Conservation (phyloP, 2,329 filamentous ascomycete genomes). For the Alternaria incomplexa region DNA sequence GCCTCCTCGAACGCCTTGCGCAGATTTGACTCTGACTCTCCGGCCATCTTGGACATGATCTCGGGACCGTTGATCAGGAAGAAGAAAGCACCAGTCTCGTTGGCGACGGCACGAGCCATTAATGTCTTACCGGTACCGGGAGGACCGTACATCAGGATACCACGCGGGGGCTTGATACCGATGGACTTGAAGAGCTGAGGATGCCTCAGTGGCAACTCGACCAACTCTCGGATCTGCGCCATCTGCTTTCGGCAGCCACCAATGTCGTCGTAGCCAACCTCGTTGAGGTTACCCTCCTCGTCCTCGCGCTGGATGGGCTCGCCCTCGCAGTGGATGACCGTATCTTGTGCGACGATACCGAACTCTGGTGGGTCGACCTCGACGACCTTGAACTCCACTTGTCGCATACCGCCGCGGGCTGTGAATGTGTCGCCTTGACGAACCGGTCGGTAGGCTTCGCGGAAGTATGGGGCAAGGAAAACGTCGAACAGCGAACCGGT, state of each 20-base stretch:
- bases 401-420: slow-evolving; percentile 95
- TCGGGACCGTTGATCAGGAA: slow-evolving; percentile 99
- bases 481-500: slow-evolving; percentile 98
- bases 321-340: slow-evolving; percentile 98
- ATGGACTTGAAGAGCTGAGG: slow-evolving; percentile 99
- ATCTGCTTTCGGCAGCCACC: slow-evolving; percentile 99
- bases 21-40: slow-evolving; percentile 97
- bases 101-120: slow-evolving; percentile 98
- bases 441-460: slow-evolving; percentile 96
- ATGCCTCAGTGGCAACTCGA: slow-evolving; percentile 94
- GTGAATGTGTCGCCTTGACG: slow-evolving; percentile 98
- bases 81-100: slow-evolving; percentile 99
- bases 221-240: slow-evolving; percentile 98
- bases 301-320: slow-evolving; percentile 97
- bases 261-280: slow-evolving; percentile 99
- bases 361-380: slow-evolving; percentile 98
- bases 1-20: slow-evolving; percentile 99
- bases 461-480: slow-evolving; percentile 99
- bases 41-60: slow-evolving; percentile 99
- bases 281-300: slow-evolving; percentile 98
- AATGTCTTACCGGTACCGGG: slow-evolving; percentile 99
- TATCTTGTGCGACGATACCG: slow-evolving; percentile 98
- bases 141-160: slow-evolving; percentile 91
- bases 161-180: slow-evolving; percentile 98
- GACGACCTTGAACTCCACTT: slow-evolving; percentile 99